phyloP scores from a whole-genome alignment of 2,329 filamentous ascomycete species.

The Alternaria atra region DNA sequence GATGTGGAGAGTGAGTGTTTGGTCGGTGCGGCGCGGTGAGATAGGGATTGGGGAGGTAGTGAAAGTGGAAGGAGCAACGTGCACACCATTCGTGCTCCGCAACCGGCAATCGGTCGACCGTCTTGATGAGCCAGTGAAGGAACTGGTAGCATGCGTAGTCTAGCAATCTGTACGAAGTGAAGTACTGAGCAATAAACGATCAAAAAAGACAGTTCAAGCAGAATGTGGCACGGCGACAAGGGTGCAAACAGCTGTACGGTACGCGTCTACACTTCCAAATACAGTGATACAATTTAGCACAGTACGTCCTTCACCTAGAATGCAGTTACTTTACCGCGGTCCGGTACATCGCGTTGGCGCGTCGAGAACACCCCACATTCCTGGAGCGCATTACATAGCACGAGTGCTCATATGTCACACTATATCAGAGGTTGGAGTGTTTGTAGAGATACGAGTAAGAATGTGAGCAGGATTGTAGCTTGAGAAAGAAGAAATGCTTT shows the following conservation, averaged over 20 bases:
- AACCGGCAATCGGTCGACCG: background rate
- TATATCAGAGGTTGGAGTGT: background rate
- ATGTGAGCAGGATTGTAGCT: background rate
- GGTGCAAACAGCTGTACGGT: background rate
- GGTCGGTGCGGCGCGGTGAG: background rate
- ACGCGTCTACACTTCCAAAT: background rate
- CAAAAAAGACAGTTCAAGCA: background rate
- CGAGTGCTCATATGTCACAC: background rate
- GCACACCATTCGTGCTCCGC: background rate
- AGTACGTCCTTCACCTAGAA: background rate
- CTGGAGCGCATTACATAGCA: background rate
- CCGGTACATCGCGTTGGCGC: background rate
- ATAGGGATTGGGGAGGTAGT: background rate
- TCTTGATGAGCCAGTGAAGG: background rate
- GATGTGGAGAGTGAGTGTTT: background rate
- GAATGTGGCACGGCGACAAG: background rate
- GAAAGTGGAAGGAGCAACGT: conserved; percentile 5
- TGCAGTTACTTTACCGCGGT: background rate
- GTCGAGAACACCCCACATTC: background rate
- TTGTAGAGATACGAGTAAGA: background rate
- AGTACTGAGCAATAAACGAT: background rate
- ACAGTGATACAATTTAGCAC: background rate
- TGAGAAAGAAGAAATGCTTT: conserved; percentile 18
- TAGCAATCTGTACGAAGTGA: background rate
- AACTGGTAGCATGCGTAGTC: background rate